A percentile compares a stretch with the other conserved stretches of the same genome.
Evolutionary conservation across 805 yeast genomes (phyloP).

Genomic region (Candida ponderosae): DNA sequence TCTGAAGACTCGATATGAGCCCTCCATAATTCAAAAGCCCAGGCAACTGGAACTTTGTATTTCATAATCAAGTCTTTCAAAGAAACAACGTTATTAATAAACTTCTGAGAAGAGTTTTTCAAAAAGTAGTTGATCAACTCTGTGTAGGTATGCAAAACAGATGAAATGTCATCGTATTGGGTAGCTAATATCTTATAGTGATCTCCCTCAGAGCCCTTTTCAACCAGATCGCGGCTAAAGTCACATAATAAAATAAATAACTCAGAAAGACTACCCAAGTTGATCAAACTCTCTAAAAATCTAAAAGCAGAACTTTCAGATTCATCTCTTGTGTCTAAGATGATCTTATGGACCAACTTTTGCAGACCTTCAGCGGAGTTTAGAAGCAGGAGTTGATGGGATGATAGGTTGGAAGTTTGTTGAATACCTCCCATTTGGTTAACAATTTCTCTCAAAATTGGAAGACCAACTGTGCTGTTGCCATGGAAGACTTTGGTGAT

Average conservation of each 20-base stretch:
- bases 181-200: constrained; percentile 68
- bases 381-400: constrained; percentile 54
- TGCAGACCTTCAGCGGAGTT: constrained; percentile 58
- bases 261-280: constrained; percentile 45
- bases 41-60: constrained; percentile 41
- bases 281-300: constrained; percentile 38
- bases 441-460: constrained; percentile 61
- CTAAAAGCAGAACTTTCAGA: constrained; percentile 39
- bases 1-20: constrained; percentile 23
- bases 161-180: constrained; percentile 62
- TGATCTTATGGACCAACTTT: constrained; percentile 44
- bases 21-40: constrained; percentile 83
- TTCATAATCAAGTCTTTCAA: constrained; percentile 31
- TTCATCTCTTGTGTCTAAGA: constrained; percentile 42
- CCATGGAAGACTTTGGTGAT: constrained; percentile 55
- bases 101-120: constrained; percentile 19
- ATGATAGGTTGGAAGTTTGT: constrained; percentile 57
- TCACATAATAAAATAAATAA: constrained; percentile 57
- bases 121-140: constrained; percentile 51
- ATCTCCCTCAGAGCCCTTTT: constrained; percentile 23
- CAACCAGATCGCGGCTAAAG: constrained; percentile 32
- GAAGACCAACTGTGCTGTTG: constrained; percentile 50
- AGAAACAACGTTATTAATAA: constrained; percentile 29
- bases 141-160: constrained; percentile 58
- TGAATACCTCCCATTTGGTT: constrained; percentile 75